Evolutionary conservation across 148 eudicot species (phyloP).

Genomic region (Oxyria digyna): DNA sequence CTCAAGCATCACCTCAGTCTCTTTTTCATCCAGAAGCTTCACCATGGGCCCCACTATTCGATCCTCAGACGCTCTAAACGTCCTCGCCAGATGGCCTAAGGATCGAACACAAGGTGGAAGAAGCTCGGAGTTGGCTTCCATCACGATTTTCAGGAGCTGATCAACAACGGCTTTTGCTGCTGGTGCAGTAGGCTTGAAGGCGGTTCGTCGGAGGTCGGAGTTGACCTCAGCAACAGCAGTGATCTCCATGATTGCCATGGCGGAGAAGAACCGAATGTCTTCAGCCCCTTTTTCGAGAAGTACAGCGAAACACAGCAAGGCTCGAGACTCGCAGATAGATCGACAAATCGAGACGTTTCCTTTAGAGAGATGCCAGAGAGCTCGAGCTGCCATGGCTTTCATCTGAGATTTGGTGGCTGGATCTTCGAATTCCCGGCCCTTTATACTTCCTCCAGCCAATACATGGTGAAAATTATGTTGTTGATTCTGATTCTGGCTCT

Average conservation of each 20-base stretch:
- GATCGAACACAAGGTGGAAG: constrained; percentile 50
- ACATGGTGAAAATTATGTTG: constrained; percentile 16
- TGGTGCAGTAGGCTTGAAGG: constrained; percentile 74
- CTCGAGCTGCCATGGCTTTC: constrained; percentile 80
- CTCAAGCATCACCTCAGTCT: constrained; percentile 40
- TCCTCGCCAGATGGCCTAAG: constrained; percentile 62
- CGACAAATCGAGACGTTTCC: constrained; percentile 56
- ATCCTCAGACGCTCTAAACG: constrained; percentile 65
- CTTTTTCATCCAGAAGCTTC: constrained; percentile 46
- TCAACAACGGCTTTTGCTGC: constrained; percentile 72
- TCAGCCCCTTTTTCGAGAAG: constrained; percentile 56
- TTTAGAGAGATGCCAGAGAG: constrained; percentile 51
- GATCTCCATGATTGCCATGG: constrained; percentile 76
- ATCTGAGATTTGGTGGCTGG: constrained; percentile 58
- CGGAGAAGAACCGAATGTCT: constrained; percentile 56
- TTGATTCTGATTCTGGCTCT: background rate
- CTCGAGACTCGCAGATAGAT: constrained; percentile 63
- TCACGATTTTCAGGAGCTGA: constrained; percentile 50
- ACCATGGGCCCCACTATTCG: constrained; percentile 51
- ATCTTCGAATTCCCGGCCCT: constrained; percentile 56
- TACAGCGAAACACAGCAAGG: constrained; percentile 68
- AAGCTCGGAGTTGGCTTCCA: constrained; percentile 33
- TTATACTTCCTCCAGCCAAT: constrained; percentile 42
- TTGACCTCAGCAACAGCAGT: constrained; percentile 63
- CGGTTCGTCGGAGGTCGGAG: constrained; percentile 41